Percentiles rank a stretch among this genome's conserved stretches.
Evolutionary conservation across 2,329 filamentous ascomycete species (phyloP).

Genomic region (Aspergillus jensenii): DNA sequence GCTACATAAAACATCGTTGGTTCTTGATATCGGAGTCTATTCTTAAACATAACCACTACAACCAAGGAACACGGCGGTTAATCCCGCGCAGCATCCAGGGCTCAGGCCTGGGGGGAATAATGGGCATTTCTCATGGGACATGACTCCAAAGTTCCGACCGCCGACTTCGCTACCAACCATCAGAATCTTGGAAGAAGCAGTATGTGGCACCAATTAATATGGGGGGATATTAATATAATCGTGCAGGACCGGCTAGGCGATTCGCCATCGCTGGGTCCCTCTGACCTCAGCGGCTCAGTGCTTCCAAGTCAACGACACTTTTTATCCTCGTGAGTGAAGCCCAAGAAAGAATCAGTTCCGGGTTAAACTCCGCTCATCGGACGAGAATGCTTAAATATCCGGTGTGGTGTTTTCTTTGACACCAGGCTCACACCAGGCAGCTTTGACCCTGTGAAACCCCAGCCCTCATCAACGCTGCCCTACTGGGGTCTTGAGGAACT

Average conservation of each 20-base stretch:
- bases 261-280: neutral
- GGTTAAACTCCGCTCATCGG: neutral
- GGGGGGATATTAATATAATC: neutral
- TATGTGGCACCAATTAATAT: neutral
- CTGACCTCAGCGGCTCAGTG: neutral
- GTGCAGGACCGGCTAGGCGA: neutral
- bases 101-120: neutral
- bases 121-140: neutral
- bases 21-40: neutral
- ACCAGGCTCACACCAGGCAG: neutral
- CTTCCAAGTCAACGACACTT: neutral
- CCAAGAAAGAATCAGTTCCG: neutral
- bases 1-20: neutral
- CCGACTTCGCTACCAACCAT: neutral
- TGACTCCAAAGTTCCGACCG: neutral
- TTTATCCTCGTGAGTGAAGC: neutral
- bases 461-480: neutral
- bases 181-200: neutral
- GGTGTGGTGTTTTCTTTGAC: neutral
- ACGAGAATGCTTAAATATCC: neutral
- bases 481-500: neutral
- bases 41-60: no score
- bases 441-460: no score
- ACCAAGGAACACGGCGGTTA: conserved; percentile 15
- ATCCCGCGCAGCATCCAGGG: conserved; percentile 16